A percentile compares a stretch with the other conserved stretches of the same genome.
Conservation (phyloP, 441 rosid genomes). For the Francoa sonchifolia region DNA sequence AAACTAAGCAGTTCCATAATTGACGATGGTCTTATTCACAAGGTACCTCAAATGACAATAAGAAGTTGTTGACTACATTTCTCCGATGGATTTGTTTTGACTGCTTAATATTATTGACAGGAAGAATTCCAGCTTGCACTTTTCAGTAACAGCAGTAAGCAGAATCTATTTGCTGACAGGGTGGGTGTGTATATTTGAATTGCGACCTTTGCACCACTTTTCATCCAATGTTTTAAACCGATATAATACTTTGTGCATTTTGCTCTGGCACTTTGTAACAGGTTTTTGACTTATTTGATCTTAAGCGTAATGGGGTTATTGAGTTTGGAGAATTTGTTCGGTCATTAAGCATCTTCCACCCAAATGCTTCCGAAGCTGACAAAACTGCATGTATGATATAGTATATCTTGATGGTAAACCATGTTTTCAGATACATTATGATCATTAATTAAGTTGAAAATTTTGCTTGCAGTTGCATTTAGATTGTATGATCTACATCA, state of each 20-base stretch:
- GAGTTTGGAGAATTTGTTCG: conserved; percentile 58
- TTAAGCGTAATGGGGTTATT: conserved; percentile 37
- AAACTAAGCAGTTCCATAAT: conserved; percentile 39
- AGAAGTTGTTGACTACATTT: not conserved
- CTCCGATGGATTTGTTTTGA: not conserved
- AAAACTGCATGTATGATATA: conserved; percentile 34
- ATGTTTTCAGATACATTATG: no score
- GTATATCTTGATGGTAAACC: not conserved
- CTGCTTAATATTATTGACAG: conserved; percentile 17
- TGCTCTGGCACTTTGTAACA: conserved; percentile 12
- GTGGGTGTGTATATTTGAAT: conserved; percentile 12
- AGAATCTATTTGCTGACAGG: conserved; percentile 53
- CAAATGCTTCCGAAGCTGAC: conserved; percentile 30
- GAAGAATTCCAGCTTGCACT: conserved; percentile 57
- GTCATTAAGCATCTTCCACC: conserved; percentile 45
- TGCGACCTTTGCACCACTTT: not conserved
- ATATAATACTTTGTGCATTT: not conserved
- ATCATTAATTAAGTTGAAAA: conserved; percentile 2
- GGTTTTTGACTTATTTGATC: conserved; percentile 45
- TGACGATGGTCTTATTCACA: conserved; percentile 43
- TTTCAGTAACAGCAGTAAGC: conserved; percentile 32
- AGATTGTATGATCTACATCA: conserved; percentile 45
- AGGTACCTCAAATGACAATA: conserved; percentile 20
- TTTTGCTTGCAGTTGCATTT: conserved; percentile 48
- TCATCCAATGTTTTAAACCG: not conserved